These are phyloP conservation scores for Naganishia vishniacii DNA, from an alignment of 768 basidiomycete species.

Conservation along the genomic window DNA sequence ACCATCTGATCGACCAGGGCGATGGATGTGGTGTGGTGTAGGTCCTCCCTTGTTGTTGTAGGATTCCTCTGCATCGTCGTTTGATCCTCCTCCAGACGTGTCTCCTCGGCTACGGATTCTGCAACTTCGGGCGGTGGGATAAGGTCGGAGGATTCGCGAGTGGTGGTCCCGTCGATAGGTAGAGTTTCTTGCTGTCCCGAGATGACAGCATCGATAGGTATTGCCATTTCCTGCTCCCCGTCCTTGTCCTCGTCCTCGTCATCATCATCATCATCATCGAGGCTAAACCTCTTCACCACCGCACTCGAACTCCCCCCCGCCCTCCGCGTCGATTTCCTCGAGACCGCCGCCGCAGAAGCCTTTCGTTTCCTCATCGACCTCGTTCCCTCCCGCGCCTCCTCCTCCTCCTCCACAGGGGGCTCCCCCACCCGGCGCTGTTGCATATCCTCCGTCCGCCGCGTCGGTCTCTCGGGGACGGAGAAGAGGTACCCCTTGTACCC, in stretches of 20 bases:
- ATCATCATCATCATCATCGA: constrained; percentile 8
- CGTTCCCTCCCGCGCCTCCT: neutral
- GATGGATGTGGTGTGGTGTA: neutral
- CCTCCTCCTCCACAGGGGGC: no score
- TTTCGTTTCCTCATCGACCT: constrained; percentile 6
- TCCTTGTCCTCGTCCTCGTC: neutral
- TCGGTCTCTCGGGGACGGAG: neutral
- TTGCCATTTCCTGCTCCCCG: neutral
- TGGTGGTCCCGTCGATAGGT: neutral
- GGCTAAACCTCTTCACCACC: constrained; percentile 5
- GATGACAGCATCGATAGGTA: no score
- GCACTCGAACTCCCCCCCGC: neutral
- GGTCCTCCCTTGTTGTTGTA: no score
- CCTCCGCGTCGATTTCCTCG: neutral
- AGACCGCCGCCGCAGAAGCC: neutral
- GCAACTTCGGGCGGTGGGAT: neutral
- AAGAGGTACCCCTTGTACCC: neutral
- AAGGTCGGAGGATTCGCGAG: neutral
- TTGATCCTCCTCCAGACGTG: no score
- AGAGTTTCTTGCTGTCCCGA: no score
- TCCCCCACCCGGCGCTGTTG: no score
- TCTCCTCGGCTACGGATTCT: no score
- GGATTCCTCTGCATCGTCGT: no score
- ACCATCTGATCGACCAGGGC: neutral
- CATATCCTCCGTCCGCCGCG: constrained; percentile 1